Percentiles rank a stretch among this genome's conserved stretches.
phyloP scores from a whole-genome alignment of 345 rosid genomes.

The Cardamine chenopodiifolia region DNA sequence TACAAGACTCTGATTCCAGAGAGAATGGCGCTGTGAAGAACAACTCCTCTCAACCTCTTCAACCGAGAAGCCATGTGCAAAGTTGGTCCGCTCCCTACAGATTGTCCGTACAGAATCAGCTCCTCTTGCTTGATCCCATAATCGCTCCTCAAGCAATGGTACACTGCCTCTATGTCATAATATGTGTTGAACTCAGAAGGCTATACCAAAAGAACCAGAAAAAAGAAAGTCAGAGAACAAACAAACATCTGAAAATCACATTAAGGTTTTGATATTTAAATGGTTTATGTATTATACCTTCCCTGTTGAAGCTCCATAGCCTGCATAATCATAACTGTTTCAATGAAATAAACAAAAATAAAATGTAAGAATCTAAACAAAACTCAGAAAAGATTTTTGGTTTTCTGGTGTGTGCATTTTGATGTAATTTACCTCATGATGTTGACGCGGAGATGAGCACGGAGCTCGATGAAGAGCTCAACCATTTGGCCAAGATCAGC shows the following conservation, averaged over 20 bases:
- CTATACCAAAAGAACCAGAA: slow-evolving; percentile 41
- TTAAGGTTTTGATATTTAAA: not conserved
- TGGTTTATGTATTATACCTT: slow-evolving; percentile 71
- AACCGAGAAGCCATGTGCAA: slow-evolving; percentile 79
- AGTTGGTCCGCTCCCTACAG: slow-evolving; percentile 98
- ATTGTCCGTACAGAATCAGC: slow-evolving; percentile 86
- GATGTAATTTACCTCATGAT: slow-evolving; percentile 69
- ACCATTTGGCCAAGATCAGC: slow-evolving; percentile 98
- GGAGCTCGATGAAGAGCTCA: slow-evolving; percentile 92
- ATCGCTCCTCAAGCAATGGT: slow-evolving; percentile 74
- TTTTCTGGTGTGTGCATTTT: not conserved
- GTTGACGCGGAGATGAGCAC: slow-evolving; percentile 93
- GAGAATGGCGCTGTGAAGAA: slow-evolving; percentile 96
- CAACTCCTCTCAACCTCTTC: slow-evolving; percentile 72
- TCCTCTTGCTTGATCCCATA: slow-evolving; percentile 80
- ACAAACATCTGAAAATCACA: slow-evolving; percentile 10
- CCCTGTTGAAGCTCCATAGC: slow-evolving; percentile 96
- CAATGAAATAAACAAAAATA: not conserved
- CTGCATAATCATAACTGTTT: slow-evolving; percentile 98
- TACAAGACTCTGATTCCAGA: slow-evolving; percentile 92
- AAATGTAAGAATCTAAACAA: slow-evolving; percentile 27
- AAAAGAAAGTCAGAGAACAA: slow-evolving; percentile 3
- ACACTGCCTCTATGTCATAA: slow-evolving; percentile 86
- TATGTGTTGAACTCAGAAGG: slow-evolving; percentile 95
- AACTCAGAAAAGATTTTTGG: not conserved